Evolutionary conservation across 192 early-diverging fungal genomes (phyloP), one percentile per base, ranked within the genome.

Genomic region (Neocallimastix lanati): DNA sequence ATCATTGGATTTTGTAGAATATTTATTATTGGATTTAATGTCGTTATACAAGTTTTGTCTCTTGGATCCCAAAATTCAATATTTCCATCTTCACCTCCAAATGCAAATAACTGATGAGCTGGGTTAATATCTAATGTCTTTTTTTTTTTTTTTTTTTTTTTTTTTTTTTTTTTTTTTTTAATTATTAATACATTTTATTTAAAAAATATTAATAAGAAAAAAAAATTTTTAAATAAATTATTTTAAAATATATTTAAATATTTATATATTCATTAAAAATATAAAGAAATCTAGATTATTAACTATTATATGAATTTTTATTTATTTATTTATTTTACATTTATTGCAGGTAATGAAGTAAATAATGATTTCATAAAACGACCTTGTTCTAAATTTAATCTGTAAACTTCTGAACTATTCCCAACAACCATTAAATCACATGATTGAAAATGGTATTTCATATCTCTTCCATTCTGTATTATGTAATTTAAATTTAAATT

Each of bases 1-100:
- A 77, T 85, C 28, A 82, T 67, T 67, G 50, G 50, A n/a, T 58
- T 28, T 82, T 85, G 28, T 2, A 81, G 40, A 21, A 83, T 67
- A 33, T 79, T 82, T 13, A 79, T 83, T n/a, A 84, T 79, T 21
- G 37, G 29, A 81, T 29, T 18, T 81, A 80, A 18, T 79, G 77
- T 35, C 76, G 36, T 28, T 30, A 82, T 79, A 78, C 79, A 28
- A 79, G 80, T 78, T 77, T 82, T 77, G 77, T 83, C 80, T 5
- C 77, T 80, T 28, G 96, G 94, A 85, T 99, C 94, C 96, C 96
- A 99, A 81, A 99, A 96, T 87, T 98, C 96, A 27, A 96, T 88
- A 0, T 87, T 83, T 29, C 96, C 96, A 83, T 95, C 88, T 80
- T 93, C 90, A 12, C 94, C 92, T 40, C 97, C 97, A 78, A 95